Conservation (phyloP, 805 yeast species). For the Saturnispora sanitii region DNA sequence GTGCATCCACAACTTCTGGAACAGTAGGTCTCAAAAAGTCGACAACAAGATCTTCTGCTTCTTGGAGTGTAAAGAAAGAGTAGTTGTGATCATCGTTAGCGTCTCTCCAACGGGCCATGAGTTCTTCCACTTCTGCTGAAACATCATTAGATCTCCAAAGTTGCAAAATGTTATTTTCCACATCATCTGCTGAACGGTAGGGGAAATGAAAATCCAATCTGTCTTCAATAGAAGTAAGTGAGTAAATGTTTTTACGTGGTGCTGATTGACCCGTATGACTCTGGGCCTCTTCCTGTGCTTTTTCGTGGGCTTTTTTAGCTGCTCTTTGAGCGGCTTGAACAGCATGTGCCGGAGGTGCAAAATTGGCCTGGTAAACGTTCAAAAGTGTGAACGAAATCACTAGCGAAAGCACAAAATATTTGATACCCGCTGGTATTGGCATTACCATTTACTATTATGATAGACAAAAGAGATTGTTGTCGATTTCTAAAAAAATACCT, state of each 20-base stretch:
- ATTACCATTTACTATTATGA: background rate
- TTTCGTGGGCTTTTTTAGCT: background rate
- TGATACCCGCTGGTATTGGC: constrained; percentile 1
- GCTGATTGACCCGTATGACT: constrained; percentile 3
- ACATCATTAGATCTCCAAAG: constrained; percentile 21
- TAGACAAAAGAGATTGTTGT: background rate
- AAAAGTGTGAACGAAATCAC: constrained; percentile 8
- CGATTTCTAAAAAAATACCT: background rate
- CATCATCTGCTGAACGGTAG: constrained; percentile 17
- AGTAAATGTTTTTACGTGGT: constrained; percentile 21
- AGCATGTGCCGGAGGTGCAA: background rate
- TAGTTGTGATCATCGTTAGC: constrained; percentile 24
- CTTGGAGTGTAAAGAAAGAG: constrained; percentile 20
- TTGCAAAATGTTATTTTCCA: constrained; percentile 26
- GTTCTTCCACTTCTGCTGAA: constrained; percentile 21
- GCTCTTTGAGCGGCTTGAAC: background rate
- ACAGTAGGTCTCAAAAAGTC: constrained; percentile 27
- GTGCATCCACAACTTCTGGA: constrained; percentile 46
- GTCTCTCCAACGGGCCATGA: constrained; percentile 26
- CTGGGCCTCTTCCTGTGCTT: background rate
- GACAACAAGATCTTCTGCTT: constrained; percentile 24
- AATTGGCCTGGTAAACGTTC: constrained; percentile 9
- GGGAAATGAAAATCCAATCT: constrained; percentile 25
- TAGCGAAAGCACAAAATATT: constrained; percentile 8
- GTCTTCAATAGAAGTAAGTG: constrained; percentile 23